Evolutionary conservation across 2,329 filamentous ascomycete genomes (phyloP), one percentile per base, ranked within the genome.

Genomic region (Celoporthe dispersa): DNA sequence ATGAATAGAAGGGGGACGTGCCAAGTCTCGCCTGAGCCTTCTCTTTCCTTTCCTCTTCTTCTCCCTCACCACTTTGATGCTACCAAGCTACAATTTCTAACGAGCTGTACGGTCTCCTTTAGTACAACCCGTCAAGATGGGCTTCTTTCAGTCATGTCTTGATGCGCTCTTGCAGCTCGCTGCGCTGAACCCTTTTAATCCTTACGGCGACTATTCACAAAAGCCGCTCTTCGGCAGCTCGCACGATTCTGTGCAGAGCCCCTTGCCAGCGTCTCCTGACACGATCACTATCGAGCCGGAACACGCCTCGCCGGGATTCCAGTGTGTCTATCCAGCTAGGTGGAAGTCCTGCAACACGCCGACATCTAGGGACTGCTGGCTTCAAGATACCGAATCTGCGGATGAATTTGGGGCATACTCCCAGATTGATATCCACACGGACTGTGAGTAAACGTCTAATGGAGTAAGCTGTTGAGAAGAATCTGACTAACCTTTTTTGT

Each of bases 401-500:
- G 48, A 70, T 35, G 67, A 55, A 25, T 70, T 69, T 16, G 63
- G 37, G 41, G 55, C 31, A 1, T 72, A 72, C 35, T 72, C 70
- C 4, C 70, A 72, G 59, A 63, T 72, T 16, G 70, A 72, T 33
- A 72, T 72, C 37, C 35, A 66, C 33, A 70, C 70, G 3, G 57
- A 72, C 14, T 72, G 70, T 72, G 11, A 68, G 70, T 68, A n/a
- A 25, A 19, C 16, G 28, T 35, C 4, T 31, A 19, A 14, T 31
- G 39, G n/a, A 25, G 2, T 2, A 57, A 19, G 5, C 6, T 57
- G 12, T 7, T 14, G 14, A 28, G 11, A 8, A 8, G 62, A 22
- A 11, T 2, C 2, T 60, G 57, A 62, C 68, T 8, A 70, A 44
- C 8, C 3, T 60, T 59, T n/a, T 25, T 6, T 44, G 2, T 60